Conservation (phyloP, 768 basidiomycete species). For the Mycena leptocephala region DNA sequence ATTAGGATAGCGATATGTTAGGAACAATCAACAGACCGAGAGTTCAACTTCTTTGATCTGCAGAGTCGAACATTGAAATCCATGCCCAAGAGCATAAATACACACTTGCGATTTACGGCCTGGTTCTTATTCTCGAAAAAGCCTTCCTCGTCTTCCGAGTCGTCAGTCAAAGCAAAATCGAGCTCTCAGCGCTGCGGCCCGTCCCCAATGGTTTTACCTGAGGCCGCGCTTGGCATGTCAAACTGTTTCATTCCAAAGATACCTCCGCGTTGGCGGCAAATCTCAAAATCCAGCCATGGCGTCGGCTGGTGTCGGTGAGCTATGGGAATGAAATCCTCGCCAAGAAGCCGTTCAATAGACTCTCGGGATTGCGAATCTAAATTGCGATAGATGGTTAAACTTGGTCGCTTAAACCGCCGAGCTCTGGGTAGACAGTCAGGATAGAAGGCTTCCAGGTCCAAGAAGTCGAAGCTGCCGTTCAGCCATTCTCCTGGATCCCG, state of each 20-base stretch:
- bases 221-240: not conserved
- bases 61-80: not conserved
- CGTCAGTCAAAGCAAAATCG: not conserved
- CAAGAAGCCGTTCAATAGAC: not conserved
- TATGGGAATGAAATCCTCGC: not conserved
- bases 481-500: too few species aligned
- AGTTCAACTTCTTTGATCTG: not conserved
- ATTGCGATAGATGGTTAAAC: not conserved
- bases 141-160: not conserved
- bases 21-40: constrained; percentile 17
- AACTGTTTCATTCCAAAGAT: constrained; percentile 14
- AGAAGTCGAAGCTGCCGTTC: too few species aligned
- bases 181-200: too few species aligned
- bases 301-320: constrained; percentile 10
- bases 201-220: not conserved
- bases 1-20: constrained; percentile 13
- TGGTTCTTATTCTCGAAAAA: not conserved
- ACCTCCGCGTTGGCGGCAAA: constrained; percentile 13
- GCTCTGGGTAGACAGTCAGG: not conserved
- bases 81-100: not conserved
- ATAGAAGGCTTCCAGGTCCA: not conserved
- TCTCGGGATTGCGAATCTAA: not conserved
- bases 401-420: not conserved
- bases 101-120: not conserved
- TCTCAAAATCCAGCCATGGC: constrained; percentile 15